Conservation (phyloP, 768 basidiomycete genomes). For the Kwoniella newhampshirensis region DNA sequence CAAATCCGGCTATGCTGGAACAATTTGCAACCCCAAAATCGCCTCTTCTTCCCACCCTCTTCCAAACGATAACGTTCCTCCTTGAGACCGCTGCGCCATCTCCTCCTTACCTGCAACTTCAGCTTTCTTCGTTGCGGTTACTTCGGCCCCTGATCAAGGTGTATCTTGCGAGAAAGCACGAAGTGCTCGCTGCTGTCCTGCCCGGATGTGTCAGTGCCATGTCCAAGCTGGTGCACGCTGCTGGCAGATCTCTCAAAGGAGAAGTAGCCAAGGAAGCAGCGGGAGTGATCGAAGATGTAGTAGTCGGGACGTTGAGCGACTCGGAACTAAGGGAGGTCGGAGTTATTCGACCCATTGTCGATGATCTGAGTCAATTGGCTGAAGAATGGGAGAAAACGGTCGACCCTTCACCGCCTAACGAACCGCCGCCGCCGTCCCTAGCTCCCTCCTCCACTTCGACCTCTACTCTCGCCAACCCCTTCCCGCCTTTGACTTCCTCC, state of each 20-base stretch:
- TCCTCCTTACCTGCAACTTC: slow-evolving; percentile 64
- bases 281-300: slow-evolving; percentile 32
- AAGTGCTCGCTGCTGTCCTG: slow-evolving; percentile 59
- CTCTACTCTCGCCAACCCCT: slow-evolving; percentile 54
- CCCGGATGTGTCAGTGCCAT: slow-evolving; percentile 80
- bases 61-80: slow-evolving; percentile 77
- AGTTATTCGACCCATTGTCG: slow-evolving; percentile 26
- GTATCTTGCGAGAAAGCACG: slow-evolving; percentile 60
- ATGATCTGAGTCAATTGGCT: slow-evolving; percentile 46
- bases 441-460: slow-evolving; percentile 20
- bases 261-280: slow-evolving; percentile 27
- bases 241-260: slow-evolving; percentile 31
- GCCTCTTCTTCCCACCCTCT: slow-evolving; percentile 68
- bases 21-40: slow-evolving; percentile 24
- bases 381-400: slow-evolving; percentile 30
- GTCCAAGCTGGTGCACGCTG: slow-evolving; percentile 67
- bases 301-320: slow-evolving; percentile 43
- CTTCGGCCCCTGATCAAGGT: slow-evolving; percentile 60
- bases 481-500: slow-evolving; percentile 61
- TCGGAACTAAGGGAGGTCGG: slow-evolving; percentile 30
- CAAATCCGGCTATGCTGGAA: slow-evolving; percentile 28
- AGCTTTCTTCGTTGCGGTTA: slow-evolving; percentile 64
- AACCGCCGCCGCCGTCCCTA: slow-evolving; percentile 27
- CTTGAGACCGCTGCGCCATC: slow-evolving; percentile 58
- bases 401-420: slow-evolving; percentile 1